Percentiles rank a stretch among this genome's conserved stretches.
Conservation (phyloP, 2,329 filamentous ascomycete species). For the Fusarium armeniacum region DNA sequence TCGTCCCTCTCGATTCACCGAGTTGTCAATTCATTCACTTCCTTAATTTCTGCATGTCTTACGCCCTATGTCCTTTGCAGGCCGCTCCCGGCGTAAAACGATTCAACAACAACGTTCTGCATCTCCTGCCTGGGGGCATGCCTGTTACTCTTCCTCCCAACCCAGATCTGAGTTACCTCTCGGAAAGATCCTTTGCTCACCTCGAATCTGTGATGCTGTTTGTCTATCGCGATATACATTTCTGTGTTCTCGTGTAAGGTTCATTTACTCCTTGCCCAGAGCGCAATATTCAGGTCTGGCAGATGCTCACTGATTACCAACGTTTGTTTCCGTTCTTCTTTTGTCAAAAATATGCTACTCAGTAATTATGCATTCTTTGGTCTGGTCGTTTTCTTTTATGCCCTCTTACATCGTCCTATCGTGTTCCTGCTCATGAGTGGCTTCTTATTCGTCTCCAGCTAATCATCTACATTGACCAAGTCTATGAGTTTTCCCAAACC, state of each 20-base stretch:
- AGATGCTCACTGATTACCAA: too few relatives aligned
- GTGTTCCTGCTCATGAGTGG: background rate
- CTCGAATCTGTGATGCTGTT: background rate
- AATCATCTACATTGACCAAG: background rate
- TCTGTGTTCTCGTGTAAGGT: background rate
- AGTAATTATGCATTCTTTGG: rapidly evolving
- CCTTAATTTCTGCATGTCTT: background rate
- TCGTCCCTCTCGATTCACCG: background rate
- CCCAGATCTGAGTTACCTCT: background rate
- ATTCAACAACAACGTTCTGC: background rate
- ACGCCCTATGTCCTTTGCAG: too few relatives aligned
- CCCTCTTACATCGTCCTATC: too few relatives aligned
- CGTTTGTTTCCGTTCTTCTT: background rate
- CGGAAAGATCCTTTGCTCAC: too few relatives aligned
- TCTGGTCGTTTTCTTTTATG: background rate
- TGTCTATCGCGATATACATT: background rate
- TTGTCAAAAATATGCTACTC: background rate
- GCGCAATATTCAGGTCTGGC: background rate
- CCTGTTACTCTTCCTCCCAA: background rate
- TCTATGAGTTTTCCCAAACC: background rate
- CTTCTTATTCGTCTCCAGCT: background rate
- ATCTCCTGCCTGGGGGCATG: background rate
- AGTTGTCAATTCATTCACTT: too few relatives aligned
- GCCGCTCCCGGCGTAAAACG: too few relatives aligned
- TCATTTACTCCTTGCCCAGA: too few relatives aligned